Evolutionary conservation across 2,329 filamentous ascomycete genomes (phyloP).

Genomic region (Aspergillus spinulosporus): DNA sequence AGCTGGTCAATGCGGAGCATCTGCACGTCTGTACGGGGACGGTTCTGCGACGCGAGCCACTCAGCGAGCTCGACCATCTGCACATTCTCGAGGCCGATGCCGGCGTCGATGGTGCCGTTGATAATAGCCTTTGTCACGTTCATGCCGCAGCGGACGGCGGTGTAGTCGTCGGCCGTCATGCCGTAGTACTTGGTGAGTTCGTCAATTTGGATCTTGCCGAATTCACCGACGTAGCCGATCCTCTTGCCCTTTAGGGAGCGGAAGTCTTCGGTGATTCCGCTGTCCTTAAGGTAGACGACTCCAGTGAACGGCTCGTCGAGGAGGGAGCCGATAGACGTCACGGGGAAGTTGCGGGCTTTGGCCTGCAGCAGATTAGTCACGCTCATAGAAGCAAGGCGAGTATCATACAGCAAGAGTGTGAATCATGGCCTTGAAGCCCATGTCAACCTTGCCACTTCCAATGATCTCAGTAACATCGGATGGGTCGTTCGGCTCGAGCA

Average conservation of each 20-base stretch:
- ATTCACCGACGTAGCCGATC: constrained; percentile 78
- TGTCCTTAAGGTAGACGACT: constrained; percentile 72
- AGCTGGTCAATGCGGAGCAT: constrained; percentile 82
- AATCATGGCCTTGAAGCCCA: constrained; percentile 83
- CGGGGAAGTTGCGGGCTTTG: constrained; percentile 72
- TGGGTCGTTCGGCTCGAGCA: constrained; percentile 76
- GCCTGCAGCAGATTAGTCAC: constrained; percentile 48
- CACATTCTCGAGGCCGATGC: constrained; percentile 76
- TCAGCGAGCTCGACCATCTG: constrained; percentile 81
- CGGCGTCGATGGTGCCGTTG: constrained; percentile 69
- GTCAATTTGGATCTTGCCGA: constrained; percentile 81
- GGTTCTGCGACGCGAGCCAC: constrained; percentile 66
- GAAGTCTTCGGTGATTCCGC: constrained; percentile 74
- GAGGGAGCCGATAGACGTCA: constrained; percentile 70
- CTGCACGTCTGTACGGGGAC: constrained; percentile 67
- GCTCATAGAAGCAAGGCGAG: background rate
- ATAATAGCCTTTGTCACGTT: constrained; percentile 77
- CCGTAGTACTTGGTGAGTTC: constrained; percentile 77
- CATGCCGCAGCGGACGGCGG: constrained; percentile 76
- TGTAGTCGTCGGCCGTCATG: constrained; percentile 72
- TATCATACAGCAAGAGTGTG: constrained; percentile 68
- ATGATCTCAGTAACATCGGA: constrained; percentile 83
- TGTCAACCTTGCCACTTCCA: constrained; percentile 71
- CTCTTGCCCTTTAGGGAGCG: constrained; percentile 71
- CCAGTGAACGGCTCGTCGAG: constrained; percentile 80